A percentile compares a stretch with the other conserved stretches of the same genome.
phyloP scores from a whole-genome alignment of 345 rosid genomes.

The Theobroma cacao region DNA sequence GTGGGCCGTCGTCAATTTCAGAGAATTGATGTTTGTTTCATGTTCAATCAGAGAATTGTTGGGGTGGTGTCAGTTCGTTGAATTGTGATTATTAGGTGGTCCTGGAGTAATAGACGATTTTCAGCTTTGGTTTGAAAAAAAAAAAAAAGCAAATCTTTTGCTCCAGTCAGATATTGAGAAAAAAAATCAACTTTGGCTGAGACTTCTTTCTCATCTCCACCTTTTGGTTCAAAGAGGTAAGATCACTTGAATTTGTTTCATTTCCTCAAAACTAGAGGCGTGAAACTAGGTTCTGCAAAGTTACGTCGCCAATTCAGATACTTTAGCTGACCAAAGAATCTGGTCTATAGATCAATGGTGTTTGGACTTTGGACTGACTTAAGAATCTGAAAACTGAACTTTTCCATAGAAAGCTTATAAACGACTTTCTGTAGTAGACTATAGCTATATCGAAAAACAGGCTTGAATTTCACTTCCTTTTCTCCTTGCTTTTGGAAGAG shows the following conservation, averaged over 20 bases:
- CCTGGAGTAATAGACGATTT: background rate
- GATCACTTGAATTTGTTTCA: background rate
- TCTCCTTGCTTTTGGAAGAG: background rate
- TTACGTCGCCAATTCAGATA: background rate
- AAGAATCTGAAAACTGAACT: background rate
- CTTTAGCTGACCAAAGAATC: background rate
- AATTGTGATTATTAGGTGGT: background rate
- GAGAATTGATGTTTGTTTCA: background rate
- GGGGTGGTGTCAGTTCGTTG: background rate
- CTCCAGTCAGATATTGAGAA: background rate
- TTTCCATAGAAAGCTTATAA: background rate
- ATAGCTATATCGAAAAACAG: background rate
- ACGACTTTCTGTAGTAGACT: no score
- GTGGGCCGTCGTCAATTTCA: background rate
- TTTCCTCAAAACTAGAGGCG: background rate
- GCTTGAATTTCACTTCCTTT: background rate
- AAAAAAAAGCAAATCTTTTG: background rate
- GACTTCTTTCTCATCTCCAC: background rate
- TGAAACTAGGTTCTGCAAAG: background rate
- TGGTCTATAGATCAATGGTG: background rate
- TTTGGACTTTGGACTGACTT: background rate
- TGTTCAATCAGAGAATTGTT: no score
- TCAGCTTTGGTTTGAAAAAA: background rate
- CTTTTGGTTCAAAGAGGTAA: background rate
- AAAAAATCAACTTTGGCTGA: background rate